phyloP scores from a whole-genome alignment of 495 filamentous ascomycete species.

The Xylaria intraflava region DNA sequence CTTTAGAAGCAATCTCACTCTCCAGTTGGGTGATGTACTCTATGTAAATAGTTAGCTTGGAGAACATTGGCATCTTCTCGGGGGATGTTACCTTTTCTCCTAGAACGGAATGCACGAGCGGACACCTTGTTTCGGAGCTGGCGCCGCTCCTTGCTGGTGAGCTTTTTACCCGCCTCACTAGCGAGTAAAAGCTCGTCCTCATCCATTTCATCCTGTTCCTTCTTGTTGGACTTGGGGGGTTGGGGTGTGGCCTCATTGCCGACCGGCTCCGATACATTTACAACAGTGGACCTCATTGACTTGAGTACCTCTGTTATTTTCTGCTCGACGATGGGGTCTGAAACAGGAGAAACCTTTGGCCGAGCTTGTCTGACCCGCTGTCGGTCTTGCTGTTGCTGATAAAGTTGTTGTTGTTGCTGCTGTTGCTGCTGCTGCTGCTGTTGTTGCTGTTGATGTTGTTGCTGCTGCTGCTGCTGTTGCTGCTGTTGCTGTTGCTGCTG shows the following conservation, averaged over 20 bases:
- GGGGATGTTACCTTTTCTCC: constrained; percentile 76
- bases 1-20: constrained; percentile 66
- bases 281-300: constrained; percentile 70
- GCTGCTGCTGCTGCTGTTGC: constrained; percentile 30
- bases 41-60: constrained; percentile 48
- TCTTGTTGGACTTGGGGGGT: constrained; percentile 51
- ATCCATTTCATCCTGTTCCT: constrained; percentile 97
- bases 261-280: constrained; percentile 46
- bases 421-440: constrained; percentile 32
- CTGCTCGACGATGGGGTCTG: constrained; percentile 70
- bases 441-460: neutral
- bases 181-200: constrained; percentile 89
- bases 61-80: neutral
- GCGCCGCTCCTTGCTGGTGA: constrained; percentile 87
- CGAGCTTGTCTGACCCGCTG: constrained; percentile 24
- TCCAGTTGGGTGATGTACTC: constrained; percentile 96
- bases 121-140: constrained; percentile 98
- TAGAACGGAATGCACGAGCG: constrained; percentile 87
- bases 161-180: constrained; percentile 95
- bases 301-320: constrained; percentile 78
- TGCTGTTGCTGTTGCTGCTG: neutral
- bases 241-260: constrained; percentile 49
- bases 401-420: constrained; percentile 28
- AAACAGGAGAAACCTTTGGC: constrained; percentile 38
- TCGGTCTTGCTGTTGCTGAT: neutral